A percentile compares a stretch with the other conserved stretches of the same genome.
These are phyloP conservation scores for Fusarium sp. DNA, from an alignment of 2,329 filamentous ascomycete species.

Conservation along the genomic window DNA sequence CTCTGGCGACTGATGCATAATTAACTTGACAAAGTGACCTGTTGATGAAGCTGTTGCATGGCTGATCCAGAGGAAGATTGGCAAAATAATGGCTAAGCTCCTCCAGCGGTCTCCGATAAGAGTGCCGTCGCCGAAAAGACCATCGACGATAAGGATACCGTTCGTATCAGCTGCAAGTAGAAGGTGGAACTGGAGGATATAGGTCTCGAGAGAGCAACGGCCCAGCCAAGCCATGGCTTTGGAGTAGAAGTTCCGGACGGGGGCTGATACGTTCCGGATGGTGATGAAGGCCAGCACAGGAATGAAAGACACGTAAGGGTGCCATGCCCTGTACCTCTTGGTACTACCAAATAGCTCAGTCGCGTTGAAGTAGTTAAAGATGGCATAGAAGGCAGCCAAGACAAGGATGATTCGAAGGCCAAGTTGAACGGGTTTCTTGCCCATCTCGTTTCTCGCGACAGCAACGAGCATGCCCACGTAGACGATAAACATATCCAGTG, in stretches of 20 bases:
- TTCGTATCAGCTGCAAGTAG: constrained; percentile 72
- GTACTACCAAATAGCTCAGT: constrained; percentile 1
- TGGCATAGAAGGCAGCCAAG: constrained; percentile 17
- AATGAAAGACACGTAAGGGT: constrained; percentile 67
- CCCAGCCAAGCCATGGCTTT: constrained; percentile 67
- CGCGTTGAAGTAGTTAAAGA: constrained; percentile 50
- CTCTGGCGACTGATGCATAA: not conserved
- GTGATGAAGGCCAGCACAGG: constrained; percentile 66
- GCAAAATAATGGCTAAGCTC: constrained; percentile 40
- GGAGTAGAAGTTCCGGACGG: constrained; percentile 46
- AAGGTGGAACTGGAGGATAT: constrained; percentile 72
- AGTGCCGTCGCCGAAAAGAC: constrained; percentile 20
- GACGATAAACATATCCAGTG: constrained; percentile 68
- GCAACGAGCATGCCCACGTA: constrained; percentile 62
- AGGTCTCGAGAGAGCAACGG: constrained; percentile 69
- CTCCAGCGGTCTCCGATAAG: constrained; percentile 36
- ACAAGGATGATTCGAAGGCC: constrained; percentile 4
- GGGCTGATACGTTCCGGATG: constrained; percentile 61
- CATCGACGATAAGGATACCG: constrained; percentile 54
- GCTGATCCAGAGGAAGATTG: constrained; percentile 45
- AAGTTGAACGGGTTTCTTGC: constrained; percentile 22
- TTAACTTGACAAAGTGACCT: not conserved
- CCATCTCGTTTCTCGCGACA: constrained; percentile 17
- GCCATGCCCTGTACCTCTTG: constrained; percentile 62
- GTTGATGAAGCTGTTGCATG: not conserved